Percentiles rank a stretch among this genome's conserved stretches.
Evolutionary conservation across 2,329 filamentous ascomycete genomes (phyloP).

Genomic region (Neocatenulostroma microsporum): DNA sequence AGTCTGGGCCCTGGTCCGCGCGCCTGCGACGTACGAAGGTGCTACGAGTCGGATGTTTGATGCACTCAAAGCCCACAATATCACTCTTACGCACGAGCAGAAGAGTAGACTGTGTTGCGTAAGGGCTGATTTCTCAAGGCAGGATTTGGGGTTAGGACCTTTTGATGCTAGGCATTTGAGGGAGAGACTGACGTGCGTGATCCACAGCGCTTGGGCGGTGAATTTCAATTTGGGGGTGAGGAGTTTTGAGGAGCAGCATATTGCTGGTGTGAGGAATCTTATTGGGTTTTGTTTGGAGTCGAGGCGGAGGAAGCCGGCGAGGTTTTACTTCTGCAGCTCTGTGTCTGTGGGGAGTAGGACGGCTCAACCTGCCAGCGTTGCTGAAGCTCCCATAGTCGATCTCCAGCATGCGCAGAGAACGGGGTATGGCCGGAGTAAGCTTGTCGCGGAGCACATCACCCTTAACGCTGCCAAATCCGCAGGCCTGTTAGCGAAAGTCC

Average conservation of each 20-base stretch:
- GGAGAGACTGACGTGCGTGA: conserved; percentile 21
- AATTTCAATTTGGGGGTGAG: conserved; percentile 31
- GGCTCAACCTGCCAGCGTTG: conserved; percentile 24
- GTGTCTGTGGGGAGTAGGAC: conserved; percentile 46
- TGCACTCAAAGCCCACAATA: conserved; percentile 30
- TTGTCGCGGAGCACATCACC: conserved; percentile 29
- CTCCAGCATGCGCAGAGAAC: conserved; percentile 22
- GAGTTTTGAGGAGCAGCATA: conserved; percentile 27
- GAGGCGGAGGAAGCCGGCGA: conserved; percentile 29
- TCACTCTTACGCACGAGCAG: conserved; percentile 27
- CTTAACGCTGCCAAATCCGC: conserved; percentile 18
- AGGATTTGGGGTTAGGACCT: conserved; percentile 20
- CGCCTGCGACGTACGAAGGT: conserved; percentile 26
- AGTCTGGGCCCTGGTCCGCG: conserved; percentile 49
- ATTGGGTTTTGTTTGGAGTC: conserved; percentile 22
- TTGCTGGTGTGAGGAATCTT: conserved; percentile 22
- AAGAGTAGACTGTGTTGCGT: conserved; percentile 23
- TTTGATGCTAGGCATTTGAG: conserved; percentile 18
- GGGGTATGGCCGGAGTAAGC: conserved; percentile 35
- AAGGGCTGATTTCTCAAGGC: conserved; percentile 24
- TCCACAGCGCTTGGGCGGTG: conserved; percentile 34
- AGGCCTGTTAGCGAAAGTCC: conserved; percentile 19
- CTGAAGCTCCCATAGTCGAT: conserved; percentile 26
- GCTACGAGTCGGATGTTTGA: conserved; percentile 30
- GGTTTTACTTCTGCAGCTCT: conserved; percentile 34